Conservation (phyloP, 1,284 basidiomycete species). For the Apiotrichum brassicae region DNA sequence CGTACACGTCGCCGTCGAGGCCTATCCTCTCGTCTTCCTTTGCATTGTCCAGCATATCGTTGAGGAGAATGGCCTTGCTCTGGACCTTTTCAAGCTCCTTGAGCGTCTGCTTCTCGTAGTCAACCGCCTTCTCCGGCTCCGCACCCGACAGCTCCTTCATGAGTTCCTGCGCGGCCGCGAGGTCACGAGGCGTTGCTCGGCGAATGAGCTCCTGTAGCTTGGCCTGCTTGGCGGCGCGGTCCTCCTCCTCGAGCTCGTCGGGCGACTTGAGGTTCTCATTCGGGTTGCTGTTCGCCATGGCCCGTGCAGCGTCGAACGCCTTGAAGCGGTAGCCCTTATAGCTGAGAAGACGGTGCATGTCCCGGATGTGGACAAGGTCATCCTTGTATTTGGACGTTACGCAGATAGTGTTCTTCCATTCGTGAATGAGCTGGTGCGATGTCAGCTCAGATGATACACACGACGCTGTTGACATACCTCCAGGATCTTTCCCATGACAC, state of each 20-base stretch:
- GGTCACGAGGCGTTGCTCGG: conserved; percentile 87
- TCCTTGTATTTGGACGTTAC: conserved; percentile 86
- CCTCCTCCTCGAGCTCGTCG: conserved; percentile 85
- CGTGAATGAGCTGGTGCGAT: conserved; percentile 57
- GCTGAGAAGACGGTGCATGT: conserved; percentile 91
- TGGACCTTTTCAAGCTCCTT: conserved; percentile 92
- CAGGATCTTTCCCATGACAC: conserved; percentile 89
- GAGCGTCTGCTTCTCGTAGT: conserved; percentile 82
- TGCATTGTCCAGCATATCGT: conserved; percentile 94
- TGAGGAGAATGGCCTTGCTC: conserved; percentile 84
- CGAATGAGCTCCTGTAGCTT: conserved; percentile 98
- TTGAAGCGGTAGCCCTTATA: conserved; percentile 95
- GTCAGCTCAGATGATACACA: background rate
- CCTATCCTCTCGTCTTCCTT: conserved; percentile 71
- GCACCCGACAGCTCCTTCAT: conserved; percentile 96
- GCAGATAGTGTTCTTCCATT: conserved; percentile 95
- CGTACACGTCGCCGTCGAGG: conserved; percentile 85
- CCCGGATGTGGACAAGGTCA: conserved; percentile 91
- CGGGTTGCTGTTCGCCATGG: conserved; percentile 49
- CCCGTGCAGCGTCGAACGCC: conserved; percentile 53
- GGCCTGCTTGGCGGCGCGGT: conserved; percentile 71
- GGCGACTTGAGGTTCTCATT: conserved; percentile 41
- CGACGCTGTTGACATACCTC: conserved; percentile 53
- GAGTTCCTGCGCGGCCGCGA: conserved; percentile 91
- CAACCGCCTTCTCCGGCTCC: conserved; percentile 86